A percentile compares a stretch with the other conserved stretches of the same genome.
phyloP scores from a whole-genome alignment of 2,329 filamentous ascomycete genomes.

The Botrytis paeoniae region DNA sequence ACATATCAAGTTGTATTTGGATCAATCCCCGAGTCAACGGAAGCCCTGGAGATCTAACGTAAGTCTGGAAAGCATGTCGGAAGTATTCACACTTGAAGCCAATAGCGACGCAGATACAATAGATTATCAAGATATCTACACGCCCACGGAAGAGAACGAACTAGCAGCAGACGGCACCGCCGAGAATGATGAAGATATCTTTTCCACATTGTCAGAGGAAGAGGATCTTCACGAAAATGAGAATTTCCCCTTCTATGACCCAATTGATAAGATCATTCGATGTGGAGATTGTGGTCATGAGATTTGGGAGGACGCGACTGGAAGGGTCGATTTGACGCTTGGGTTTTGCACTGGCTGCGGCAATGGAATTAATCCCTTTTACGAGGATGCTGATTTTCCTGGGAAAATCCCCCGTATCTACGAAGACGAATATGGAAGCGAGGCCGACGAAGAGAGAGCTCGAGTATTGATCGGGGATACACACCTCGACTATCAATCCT shows the following conservation, averaged over 20 bases:
- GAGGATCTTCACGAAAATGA: background rate
- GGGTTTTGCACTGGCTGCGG: slow-evolving; percentile 29
- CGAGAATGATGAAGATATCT: background rate
- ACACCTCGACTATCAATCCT: slow-evolving; percentile 31
- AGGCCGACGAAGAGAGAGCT: slow-evolving; percentile 7
- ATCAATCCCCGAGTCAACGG: background rate
- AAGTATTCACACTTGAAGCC: background rate
- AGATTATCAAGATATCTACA: background rate
- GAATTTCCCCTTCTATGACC: slow-evolving; percentile 19
- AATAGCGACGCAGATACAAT: background rate
- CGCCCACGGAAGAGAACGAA: background rate
- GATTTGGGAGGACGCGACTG: slow-evolving; percentile 21
- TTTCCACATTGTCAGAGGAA: background rate
- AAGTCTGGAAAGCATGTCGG: background rate
- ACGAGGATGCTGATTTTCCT: slow-evolving; percentile 20
- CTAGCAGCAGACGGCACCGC: background rate
- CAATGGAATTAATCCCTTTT: slow-evolving; percentile 20
- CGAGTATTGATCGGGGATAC: slow-evolving; percentile 19
- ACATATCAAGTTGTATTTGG: background rate
- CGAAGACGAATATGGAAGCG: slow-evolving; percentile 16
- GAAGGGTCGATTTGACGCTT: background rate
- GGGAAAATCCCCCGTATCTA: slow-evolving; percentile 19
- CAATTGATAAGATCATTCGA: slow-evolving; percentile 21
- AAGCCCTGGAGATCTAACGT: background rate
- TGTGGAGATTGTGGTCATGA: slow-evolving; percentile 32